Evolutionary conservation across 371 early-diverging fungal species (phyloP).

Genomic region (Mortierella sp.): DNA sequence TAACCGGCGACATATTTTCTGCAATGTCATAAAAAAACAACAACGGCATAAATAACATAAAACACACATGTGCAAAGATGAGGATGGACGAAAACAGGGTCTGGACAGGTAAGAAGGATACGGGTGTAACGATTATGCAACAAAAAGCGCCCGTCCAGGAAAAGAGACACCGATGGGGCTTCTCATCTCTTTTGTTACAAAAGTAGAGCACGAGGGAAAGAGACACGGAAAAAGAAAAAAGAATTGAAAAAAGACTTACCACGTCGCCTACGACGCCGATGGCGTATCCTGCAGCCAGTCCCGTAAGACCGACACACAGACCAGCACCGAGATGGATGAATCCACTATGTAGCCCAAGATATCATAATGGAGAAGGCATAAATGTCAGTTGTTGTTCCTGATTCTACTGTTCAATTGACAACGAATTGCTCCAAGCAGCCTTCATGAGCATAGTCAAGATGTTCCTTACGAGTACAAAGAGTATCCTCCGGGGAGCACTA

Average conservation of each 20-base stretch:
- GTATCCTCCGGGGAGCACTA: conserved; percentile 67
- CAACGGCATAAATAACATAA: not conserved
- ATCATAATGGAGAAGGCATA: not conserved
- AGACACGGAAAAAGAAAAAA: not conserved
- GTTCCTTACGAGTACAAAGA: conserved; percentile 59
- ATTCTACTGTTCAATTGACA: not conserved
- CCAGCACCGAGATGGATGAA: conserved; percentile 96
- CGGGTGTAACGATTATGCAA: conserved; percentile 10
- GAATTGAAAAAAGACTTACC: conserved; percentile 51
- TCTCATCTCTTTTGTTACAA: not conserved
- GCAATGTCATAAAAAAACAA: not conserved
- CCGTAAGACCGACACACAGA: conserved; percentile 92
- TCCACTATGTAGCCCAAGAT: conserved; percentile 72
- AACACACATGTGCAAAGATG: not conserved
- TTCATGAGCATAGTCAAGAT: not conserved
- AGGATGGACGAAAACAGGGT: not conserved
- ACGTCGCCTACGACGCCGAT: conserved; percentile 98
- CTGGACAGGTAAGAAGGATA: not conserved
- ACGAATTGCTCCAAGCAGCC: not conserved
- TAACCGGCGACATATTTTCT: conserved; percentile 6
- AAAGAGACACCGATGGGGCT: not conserved
- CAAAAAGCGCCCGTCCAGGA: not conserved
- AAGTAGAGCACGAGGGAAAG: not conserved
- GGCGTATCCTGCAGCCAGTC: conserved; percentile 96
- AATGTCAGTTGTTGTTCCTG: not conserved